Evolutionary conservation across 768 basidiomycete species (phyloP), one percentile per base, ranked within the genome.

Genomic region (Hortiboletus campestris): DNA sequence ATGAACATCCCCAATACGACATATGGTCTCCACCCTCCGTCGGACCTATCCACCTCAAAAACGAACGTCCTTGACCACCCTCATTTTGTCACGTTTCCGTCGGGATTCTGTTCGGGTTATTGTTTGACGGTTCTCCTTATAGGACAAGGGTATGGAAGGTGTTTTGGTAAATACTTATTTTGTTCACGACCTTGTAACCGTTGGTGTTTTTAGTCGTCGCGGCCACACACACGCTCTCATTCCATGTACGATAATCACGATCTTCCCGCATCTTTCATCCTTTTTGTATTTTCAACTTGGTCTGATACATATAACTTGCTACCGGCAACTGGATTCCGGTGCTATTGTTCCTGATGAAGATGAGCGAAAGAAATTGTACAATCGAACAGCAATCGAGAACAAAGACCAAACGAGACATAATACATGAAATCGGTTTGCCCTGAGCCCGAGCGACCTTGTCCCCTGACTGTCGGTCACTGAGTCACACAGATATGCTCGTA

Each of bases 41-140:
- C 14, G 65, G 66, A 40, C 65, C 66, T 14, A 66, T 66, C 5
- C 54, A 62, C 29, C 66, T 66, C 34, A 17, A 56, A 31, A 48
- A 53, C 12, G 55, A 64, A 2, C 48, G 46, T 17, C 50, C 20
- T 35, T 64, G 54, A 67, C 6, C 17, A 13, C 4, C 8, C 6
- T 19, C n/a, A 17, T 25, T 6, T 25, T n/a, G 4, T 20, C 13
- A 0, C 4, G 13, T 17, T 49, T 41, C 17, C 46, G 5, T 46
- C 28, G 22, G 42, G 28, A 9, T 32, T 38, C 32, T 41, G 11
- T 55, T 49, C 22, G 38, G 41, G 35, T 59, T 12, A n/a, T 8
- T 17, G 32, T 25, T 25, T 25, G 25, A 6, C 25, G 25, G 25
- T 40, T 51, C 40, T 35, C 31, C 35, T 55, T 47, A 22, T 42